Evolutionary conservation across 2,329 filamentous ascomycete genomes (phyloP).

Genomic region (Thermomyces lanuginosus): DNA sequence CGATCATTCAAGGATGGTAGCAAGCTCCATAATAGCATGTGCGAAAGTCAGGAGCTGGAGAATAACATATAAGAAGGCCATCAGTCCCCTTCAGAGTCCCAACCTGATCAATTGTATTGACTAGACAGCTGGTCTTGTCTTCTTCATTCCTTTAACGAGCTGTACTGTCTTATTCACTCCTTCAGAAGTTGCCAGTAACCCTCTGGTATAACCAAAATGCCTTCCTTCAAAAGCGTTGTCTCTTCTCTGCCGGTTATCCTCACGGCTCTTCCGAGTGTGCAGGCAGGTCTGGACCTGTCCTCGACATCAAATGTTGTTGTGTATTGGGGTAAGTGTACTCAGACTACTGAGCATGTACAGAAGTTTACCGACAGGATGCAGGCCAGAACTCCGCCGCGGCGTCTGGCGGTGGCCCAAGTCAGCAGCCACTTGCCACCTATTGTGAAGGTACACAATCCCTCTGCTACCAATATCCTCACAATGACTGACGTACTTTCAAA

Average conservation of each 20-base stretch:
- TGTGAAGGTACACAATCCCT: constrained; percentile 36
- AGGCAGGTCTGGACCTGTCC: constrained; percentile 29
- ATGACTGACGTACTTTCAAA: constrained; percentile 7
- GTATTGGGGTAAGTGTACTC: constrained; percentile 46
- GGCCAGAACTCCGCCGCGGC: constrained; percentile 47
- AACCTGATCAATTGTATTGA: too few relatives aligned
- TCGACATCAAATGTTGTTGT: constrained; percentile 41
- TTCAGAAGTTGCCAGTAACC: too few relatives aligned
- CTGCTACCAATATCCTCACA: not conserved
- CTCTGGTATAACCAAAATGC: constrained; percentile 12
- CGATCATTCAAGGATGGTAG: too few relatives aligned
- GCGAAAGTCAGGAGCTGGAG: too few relatives aligned
- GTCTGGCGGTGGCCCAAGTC: constrained; percentile 29
- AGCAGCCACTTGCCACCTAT: constrained; percentile 42
- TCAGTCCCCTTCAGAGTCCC: too few relatives aligned
- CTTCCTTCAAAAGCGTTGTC: constrained; percentile 11
- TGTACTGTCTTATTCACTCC: too few relatives aligned
- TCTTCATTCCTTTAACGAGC: too few relatives aligned
- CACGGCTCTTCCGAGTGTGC: constrained; percentile 16
- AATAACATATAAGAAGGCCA: too few relatives aligned
- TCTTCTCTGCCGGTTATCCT: too few relatives aligned
- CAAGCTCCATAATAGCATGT: too few relatives aligned
- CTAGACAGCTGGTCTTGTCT: too few relatives aligned
- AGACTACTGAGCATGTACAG: too few relatives aligned
- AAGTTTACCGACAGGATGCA: constrained; percentile 5